Conservation (phyloP, 2,329 filamentous ascomycete species). For the Aureobasidium pullulans region DNA sequence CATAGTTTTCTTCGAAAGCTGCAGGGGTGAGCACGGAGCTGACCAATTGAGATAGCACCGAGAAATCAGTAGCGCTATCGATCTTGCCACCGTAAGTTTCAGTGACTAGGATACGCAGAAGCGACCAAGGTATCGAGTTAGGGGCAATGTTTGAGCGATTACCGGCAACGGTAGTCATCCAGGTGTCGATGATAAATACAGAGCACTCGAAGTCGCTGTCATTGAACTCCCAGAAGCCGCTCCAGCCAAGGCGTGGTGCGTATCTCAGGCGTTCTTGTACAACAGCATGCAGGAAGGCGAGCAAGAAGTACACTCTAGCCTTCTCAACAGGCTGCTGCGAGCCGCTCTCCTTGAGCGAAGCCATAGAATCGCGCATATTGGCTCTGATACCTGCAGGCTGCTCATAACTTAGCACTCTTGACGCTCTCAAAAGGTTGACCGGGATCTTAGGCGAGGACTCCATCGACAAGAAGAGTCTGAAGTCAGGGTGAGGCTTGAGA, state of each 20-base stretch:
- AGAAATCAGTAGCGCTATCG: slow-evolving; percentile 81
- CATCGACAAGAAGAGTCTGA: slow-evolving; percentile 96
- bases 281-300: slow-evolving; percentile 92
- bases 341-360: slow-evolving; percentile 52
- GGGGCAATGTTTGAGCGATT: slow-evolving; percentile 90
- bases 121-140: slow-evolving; percentile 90
- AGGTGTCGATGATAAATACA: slow-evolving; percentile 89
- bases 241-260: slow-evolving; percentile 90
- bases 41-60: slow-evolving; percentile 65
- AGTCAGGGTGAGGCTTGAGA: slow-evolving; percentile 86
- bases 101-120: slow-evolving; percentile 81
- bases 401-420: slow-evolving; percentile 93
- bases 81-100: slow-evolving; percentile 99
- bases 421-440: slow-evolving; percentile 87
- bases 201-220: slow-evolving; percentile 98
- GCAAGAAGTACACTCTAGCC: slow-evolving; percentile 76
- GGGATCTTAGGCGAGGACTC: slow-evolving; percentile 95
- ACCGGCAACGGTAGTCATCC: slow-evolving; percentile 76
- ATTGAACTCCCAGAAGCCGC: slow-evolving; percentile 99
- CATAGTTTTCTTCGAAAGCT: slow-evolving; percentile 89
- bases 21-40: slow-evolving; percentile 70
- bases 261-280: slow-evolving; percentile 92
- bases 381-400: slow-evolving; percentile 93
- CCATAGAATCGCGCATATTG: slow-evolving; percentile 96
- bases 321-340: slow-evolving; percentile 72